Evolutionary conservation across 495 filamentous ascomycete genomes (phyloP), one percentile per base, ranked within the genome.

Genomic region (Aspergillus saccharolyticus): DNA sequence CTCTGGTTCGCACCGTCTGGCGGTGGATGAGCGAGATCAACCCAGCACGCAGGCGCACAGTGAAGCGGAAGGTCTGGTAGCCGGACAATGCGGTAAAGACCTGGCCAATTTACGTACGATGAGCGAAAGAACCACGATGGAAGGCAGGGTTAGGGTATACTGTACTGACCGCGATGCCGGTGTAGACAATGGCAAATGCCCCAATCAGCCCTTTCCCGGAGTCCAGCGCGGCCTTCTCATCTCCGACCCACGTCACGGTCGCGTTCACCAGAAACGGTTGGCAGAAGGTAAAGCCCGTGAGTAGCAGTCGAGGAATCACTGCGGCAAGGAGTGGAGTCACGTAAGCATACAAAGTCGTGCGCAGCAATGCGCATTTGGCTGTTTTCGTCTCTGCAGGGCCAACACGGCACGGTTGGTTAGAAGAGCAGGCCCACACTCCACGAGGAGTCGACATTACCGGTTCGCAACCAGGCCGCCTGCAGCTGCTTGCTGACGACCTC

Each of bases 221-320:
- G 39, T 52, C 16, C 15, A 18, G 44, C 2, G 55, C 33, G 2
- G 48, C 55, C 6, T 45, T 42, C 1, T 15, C 16, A 14, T 3
- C 19, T 1, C 43, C 53, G 3, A 55, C 53, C 53, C 53, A 55
- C 15, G 42, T 28, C 6, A 55, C 42, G 4, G 55, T 57, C 33
- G 55, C 55, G 12, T 22, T 21, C 21, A 57, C 44, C 4, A 57
- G 55, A 25, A 57, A 57, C 15, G 55, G 55, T 18, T 57, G 55
- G 39, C 55, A 57, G 48, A 57, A 57, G 3, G 55, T 52, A 24
- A 57, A 57, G n/a, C 48, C 55, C 7, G 39, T 19, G 3, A 57
- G 7, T 10, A 52, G 15, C 5, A 52, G 47, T 7, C 55, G 47
- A 1, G 55, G 55, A 14, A 52, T 19, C 1, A 57, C 30, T 6